Evolutionary conservation across 345 rosid species (phyloP).

Genomic region (Populus alba): DNA sequence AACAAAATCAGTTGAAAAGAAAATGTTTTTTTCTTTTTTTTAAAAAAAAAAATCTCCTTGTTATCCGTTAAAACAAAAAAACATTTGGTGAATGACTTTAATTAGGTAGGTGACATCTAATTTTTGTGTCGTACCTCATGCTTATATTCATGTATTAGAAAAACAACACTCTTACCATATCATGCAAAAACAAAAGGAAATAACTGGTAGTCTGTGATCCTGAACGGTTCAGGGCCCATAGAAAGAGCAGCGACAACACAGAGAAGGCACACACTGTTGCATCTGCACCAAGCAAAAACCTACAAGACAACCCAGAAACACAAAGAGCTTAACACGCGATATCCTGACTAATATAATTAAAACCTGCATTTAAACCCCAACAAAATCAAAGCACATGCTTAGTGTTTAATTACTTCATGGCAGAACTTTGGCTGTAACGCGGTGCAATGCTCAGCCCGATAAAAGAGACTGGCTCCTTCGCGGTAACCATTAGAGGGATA

Average conservation of each 20-base stretch:
- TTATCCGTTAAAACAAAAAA: too few species aligned
- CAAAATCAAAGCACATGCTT: not conserved
- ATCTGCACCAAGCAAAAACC: conserved; percentile 50
- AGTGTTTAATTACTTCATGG: conserved; percentile 34
- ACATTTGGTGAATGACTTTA: too few species aligned
- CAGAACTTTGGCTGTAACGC: conserved; percentile 38
- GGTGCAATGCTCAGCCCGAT: conserved; percentile 31
- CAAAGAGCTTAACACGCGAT: too few species aligned
- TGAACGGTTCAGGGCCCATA: conserved; percentile 24
- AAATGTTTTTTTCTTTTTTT: too few species aligned
- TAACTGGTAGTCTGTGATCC: conserved; percentile 15
- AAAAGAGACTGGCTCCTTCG: conserved; percentile 20
- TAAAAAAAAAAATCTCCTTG: too few species aligned
- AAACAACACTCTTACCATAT: conserved; percentile 2
- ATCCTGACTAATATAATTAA: too few species aligned
- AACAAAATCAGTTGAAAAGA: too few species aligned
- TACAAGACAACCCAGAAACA: conserved; percentile 17
- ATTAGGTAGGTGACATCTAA: too few species aligned
- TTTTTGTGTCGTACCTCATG: too few species aligned
- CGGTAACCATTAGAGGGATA: conserved; percentile 34
- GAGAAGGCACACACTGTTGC: conserved; percentile 37
- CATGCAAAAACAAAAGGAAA: conserved; percentile 45
- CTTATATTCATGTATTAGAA: too few species aligned
- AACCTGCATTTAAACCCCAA: not conserved
- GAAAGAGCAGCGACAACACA: conserved; percentile 35